A percentile compares a stretch with the other conserved stretches of the same genome.
These are phyloP conservation scores for Elongisporangium senticosum DNA, from an alignment of 352 stramenopile species.

Conservation along the genomic window DNA sequence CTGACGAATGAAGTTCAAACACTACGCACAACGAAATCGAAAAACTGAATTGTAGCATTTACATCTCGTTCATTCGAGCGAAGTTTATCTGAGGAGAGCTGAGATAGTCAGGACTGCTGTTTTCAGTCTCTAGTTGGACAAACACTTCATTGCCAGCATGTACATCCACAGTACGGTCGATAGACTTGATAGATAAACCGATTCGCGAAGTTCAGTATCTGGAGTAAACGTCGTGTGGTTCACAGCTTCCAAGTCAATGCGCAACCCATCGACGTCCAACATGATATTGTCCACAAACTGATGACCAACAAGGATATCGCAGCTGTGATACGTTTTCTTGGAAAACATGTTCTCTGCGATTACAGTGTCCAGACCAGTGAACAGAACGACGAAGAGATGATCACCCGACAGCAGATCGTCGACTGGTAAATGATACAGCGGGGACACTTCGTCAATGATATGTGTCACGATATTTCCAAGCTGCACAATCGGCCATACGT, in stretches of 20 bases:
- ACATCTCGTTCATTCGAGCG: too few species aligned
- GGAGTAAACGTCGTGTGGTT: slow-evolving; percentile 38
- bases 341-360: slow-evolving; percentile 60
- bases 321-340: slow-evolving; percentile 52
- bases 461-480: slow-evolving; percentile 47
- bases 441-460: slow-evolving; percentile 50
- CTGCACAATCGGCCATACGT: slow-evolving; percentile 61
- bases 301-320: slow-evolving; percentile 50
- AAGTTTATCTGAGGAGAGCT: too few species aligned
- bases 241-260: slow-evolving; percentile 51
- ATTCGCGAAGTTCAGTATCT: slow-evolving; percentile 21
- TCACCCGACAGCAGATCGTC: slow-evolving; percentile 41
- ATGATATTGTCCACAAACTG: slow-evolving; percentile 65
- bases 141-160: too few species aligned
- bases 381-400: slow-evolving; percentile 52
- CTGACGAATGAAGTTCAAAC: too few species aligned
- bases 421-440: slow-evolving; percentile 33
- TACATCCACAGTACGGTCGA: too few species aligned
- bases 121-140: too few species aligned
- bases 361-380: slow-evolving; percentile 43
- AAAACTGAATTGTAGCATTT: too few species aligned
- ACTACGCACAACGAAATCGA: too few species aligned
- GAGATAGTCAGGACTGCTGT: too few species aligned
- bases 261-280: slow-evolving; percentile 36
- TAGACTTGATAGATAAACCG: slow-evolving; percentile 8